phyloP scores from a whole-genome alignment of 1,284 basidiomycete genomes.

The Trichosporon coremiiforme region DNA sequence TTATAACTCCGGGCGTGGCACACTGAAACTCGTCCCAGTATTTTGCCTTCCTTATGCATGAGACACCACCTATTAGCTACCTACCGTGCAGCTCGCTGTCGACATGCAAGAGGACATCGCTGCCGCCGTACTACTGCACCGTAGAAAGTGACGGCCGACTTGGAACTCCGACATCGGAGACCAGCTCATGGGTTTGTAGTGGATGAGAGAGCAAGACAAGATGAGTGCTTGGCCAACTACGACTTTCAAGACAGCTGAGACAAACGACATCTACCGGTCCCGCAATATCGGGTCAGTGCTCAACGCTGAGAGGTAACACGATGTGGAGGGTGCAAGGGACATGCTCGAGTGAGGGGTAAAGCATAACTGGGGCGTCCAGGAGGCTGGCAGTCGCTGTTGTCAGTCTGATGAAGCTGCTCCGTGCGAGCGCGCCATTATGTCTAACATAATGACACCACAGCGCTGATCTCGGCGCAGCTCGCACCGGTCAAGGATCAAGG shows the following conservation, averaged over 20 bases:
- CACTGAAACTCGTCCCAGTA: neutral
- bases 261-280: neutral
- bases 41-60: neutral
- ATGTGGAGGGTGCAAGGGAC: neutral
- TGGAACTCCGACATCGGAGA: neutral
- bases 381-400: neutral
- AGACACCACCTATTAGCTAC: neutral
- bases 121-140: too few species aligned
- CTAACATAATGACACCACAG: neutral
- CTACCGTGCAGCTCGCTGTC: neutral
- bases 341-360: neutral
- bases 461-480: neutral
- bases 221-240: neutral
- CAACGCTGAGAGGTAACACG: neutral
- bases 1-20: slow-evolving; percentile 1
- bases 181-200: neutral
- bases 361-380: neutral
- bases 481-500: neutral
- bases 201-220: neutral
- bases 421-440: neutral
- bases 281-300: neutral
- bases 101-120: neutral
- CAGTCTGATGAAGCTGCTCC: neutral
- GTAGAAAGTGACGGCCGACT: neutral
- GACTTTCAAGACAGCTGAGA: neutral